These are phyloP conservation scores for Dillenia suffruticosa DNA, from an alignment of 164 flowering plant species.

Conservation along the genomic window DNA sequence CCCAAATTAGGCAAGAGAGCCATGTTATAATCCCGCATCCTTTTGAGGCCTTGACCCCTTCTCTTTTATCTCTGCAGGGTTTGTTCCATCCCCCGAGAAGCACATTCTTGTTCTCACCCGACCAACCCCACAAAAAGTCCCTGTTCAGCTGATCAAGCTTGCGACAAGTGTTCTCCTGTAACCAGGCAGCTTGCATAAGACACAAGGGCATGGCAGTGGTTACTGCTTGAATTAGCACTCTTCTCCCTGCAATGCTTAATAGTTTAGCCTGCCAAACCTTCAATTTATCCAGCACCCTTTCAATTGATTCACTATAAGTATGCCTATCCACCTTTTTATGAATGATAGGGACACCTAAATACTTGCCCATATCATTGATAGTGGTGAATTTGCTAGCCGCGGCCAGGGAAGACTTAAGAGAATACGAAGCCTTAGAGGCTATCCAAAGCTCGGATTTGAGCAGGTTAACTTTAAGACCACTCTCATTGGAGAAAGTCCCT, in stretches of 20 bases:
- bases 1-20: background rate
- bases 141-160: too few relatives aligned
- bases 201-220: background rate
- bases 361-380: background rate
- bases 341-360: background rate
- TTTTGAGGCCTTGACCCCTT: background rate
- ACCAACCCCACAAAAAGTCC: background rate
- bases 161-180: too few relatives aligned
- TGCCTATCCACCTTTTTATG: background rate
- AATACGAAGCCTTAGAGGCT: background rate
- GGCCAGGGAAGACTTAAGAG: background rate
- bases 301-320: background rate
- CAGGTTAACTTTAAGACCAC: too few relatives aligned
- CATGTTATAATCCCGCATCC: background rate
- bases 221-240: background rate
- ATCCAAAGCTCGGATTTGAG: too few relatives aligned
- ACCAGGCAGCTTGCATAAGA: too few relatives aligned
- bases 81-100: background rate
- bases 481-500: background rate
- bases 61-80: background rate
- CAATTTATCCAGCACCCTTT: background rate
- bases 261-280: background rate
- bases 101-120: background rate
- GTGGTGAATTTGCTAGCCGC: background rate
- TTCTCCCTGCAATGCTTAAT: background rate